phyloP scores from a whole-genome alignment of 179 eudicot genomes.

The Gypsophila paniculata region DNA sequence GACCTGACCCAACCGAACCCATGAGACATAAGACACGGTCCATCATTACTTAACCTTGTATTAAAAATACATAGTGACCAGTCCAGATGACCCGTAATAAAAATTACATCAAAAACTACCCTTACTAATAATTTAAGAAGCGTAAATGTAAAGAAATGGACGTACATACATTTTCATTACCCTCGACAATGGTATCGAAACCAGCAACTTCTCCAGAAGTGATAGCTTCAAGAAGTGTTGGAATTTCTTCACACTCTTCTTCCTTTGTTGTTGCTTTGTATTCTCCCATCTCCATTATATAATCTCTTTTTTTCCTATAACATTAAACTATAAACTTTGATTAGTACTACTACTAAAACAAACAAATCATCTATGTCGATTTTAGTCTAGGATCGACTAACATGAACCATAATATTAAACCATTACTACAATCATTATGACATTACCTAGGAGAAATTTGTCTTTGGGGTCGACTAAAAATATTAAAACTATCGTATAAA shows the following conservation, averaged over 20 bases:
- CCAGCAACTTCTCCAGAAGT: constrained; percentile 44
- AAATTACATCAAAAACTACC: no score
- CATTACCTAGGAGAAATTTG: no score
- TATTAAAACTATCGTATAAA: neutral
- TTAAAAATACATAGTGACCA: no score
- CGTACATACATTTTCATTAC: constrained; percentile 15
- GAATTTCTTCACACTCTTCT: constrained; percentile 32
- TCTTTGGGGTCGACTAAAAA: neutral
- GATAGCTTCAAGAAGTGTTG: constrained; percentile 49
- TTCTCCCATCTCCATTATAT: constrained; percentile 42
- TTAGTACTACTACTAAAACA: no score
- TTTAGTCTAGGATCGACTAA: no score
- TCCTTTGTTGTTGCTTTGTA: constrained; percentile 18
- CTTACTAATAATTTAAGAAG: neutral
- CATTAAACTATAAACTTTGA: neutral
- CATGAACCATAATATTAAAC: no score
- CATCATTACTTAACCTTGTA: no score
- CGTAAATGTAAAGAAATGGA: neutral
- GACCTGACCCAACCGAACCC: no score
- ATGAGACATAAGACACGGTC: no score
- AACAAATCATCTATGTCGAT: no score
- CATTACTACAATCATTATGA: no score
- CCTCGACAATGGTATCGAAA: constrained; percentile 39
- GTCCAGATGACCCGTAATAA: no score
- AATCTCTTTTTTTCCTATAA: constrained; percentile 17